phyloP scores from a whole-genome alignment of 2,329 filamentous ascomycete species.

The Alternaria sp. region DNA sequence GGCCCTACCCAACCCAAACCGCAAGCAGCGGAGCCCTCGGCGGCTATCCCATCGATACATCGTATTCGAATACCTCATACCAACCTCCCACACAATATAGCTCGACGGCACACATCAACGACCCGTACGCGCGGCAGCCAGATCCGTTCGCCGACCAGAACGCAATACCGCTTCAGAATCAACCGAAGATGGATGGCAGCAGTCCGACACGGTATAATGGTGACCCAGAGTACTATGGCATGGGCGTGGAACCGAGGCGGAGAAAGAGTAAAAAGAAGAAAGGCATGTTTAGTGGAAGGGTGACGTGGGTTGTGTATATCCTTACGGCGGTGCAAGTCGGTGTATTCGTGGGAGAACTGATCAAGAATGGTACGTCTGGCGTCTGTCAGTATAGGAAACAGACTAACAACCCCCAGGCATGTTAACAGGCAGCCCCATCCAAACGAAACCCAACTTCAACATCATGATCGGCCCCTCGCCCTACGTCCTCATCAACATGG shows the following conservation, averaged over 20 bases:
- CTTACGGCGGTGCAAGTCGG: conserved; percentile 77
- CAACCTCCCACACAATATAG: conserved; percentile 30
- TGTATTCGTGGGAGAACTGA: conserved; percentile 89
- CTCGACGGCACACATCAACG: conserved; percentile 41
- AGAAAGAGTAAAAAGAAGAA: conserved; percentile 50
- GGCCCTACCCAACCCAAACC: conserved; percentile 51
- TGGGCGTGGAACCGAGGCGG: conserved; percentile 17
- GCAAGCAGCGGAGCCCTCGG: conserved; percentile 57
- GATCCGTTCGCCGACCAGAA: conserved; percentile 58
- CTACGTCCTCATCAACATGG: conserved; percentile 95
- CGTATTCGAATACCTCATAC: conserved; percentile 60
- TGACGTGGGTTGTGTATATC: conserved; percentile 82
- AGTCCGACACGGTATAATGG: conserved; percentile 47
- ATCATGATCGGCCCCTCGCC: conserved; percentile 95
- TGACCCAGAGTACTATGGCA: conserved; percentile 49
- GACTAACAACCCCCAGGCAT: conserved; percentile 58
- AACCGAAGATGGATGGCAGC: conserved; percentile 47
- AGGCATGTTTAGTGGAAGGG: conserved; percentile 63
- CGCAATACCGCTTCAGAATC: conserved; percentile 56
- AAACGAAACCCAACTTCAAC: conserved; percentile 86
- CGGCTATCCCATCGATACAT: conserved; percentile 58
- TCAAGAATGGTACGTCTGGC: conserved; percentile 73
- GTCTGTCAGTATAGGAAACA: not conserved
- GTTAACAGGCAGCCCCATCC: conserved; percentile 78
- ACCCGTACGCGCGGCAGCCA: conserved; percentile 53